Evolutionary conservation across 768 basidiomycete genomes (phyloP).

Genomic region (Boletus rufocinnamomeus): DNA sequence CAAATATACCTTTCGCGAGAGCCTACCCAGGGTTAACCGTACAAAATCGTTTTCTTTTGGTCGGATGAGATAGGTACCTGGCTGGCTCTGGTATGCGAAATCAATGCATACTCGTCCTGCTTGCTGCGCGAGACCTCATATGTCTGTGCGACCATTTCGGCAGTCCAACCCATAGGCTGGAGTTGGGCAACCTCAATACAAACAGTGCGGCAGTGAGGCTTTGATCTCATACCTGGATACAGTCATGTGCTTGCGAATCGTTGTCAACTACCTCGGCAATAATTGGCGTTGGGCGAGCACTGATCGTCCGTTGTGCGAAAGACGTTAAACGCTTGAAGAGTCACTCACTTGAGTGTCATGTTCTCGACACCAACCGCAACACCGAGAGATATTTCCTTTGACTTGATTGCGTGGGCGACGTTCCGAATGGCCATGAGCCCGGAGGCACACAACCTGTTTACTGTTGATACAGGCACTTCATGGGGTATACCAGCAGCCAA

Average conservation of each 20-base stretch:
- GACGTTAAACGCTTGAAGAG: conserved; percentile 1
- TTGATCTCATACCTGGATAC: conserved; percentile 52
- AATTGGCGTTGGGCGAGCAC: conserved; percentile 75
- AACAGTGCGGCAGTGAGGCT: neutral
- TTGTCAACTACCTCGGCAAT: conserved; percentile 59
- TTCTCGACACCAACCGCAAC: conserved; percentile 83
- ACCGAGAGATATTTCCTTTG: conserved; percentile 84
- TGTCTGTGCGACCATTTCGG: conserved; percentile 82
- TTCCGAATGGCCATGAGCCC: conserved; percentile 92
- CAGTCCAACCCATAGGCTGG: conserved; percentile 95
- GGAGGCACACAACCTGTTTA: conserved; percentile 93
- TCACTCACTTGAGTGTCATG: conserved; percentile 72
- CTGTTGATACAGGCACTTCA: conserved; percentile 81
- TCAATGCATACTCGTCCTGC: conserved; percentile 89
- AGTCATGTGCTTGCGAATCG: conserved; percentile 69
- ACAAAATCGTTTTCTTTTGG: neutral
- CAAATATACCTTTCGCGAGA: conserved; percentile 68
- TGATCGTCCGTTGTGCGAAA: conserved; percentile 24
- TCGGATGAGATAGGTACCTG: conserved; percentile 42
- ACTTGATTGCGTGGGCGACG: conserved; percentile 84
- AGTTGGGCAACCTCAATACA: conserved; percentile 1
- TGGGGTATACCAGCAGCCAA: conserved; percentile 88
- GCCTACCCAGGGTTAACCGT: conserved; percentile 45
- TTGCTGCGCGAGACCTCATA: conserved; percentile 76
- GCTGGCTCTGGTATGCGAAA: conserved; percentile 81